Percentiles rank a stretch among this genome's conserved stretches.
Conservation (phyloP, 2,329 filamentous ascomycete species). For the Ustilaginoidea virens region DNA sequence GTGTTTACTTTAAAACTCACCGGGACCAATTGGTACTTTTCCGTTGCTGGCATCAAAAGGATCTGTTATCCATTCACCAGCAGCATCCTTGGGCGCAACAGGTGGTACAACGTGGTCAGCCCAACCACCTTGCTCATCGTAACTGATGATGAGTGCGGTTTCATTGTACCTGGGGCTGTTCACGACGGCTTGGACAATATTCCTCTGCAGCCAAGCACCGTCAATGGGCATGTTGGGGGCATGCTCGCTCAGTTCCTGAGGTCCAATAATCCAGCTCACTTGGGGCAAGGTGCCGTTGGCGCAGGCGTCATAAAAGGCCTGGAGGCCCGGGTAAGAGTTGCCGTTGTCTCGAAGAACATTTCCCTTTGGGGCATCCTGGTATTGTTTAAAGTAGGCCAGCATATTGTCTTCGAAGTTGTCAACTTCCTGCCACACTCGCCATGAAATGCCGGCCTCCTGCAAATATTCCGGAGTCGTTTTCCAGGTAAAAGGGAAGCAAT, state of each 20-base stretch:
- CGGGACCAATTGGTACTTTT: slow-evolving; percentile 13
- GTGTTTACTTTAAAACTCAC: slow-evolving; percentile 6
- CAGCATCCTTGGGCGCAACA: slow-evolving; percentile 27
- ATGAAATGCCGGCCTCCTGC: slow-evolving; percentile 29
- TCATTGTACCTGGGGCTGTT: slow-evolving; percentile 30
- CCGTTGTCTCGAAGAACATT: slow-evolving; percentile 6
- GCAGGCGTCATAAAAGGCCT: slow-evolving; percentile 32
- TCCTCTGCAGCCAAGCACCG: slow-evolving; percentile 38
- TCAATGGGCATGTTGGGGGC: slow-evolving; percentile 36
- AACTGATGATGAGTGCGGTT: slow-evolving; percentile 35
- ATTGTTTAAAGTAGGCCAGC: slow-evolving; percentile 23
- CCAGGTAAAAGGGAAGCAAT: slow-evolving; percentile 37
- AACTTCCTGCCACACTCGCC: slow-evolving; percentile 32
- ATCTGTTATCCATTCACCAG: slow-evolving; percentile 34
- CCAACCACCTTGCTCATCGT: slow-evolving; percentile 38
- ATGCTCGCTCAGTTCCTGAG: slow-evolving; percentile 28
- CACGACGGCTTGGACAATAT: slow-evolving; percentile 33
- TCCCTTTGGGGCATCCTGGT: slow-evolving; percentile 6
- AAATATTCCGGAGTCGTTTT: slow-evolving; percentile 32
- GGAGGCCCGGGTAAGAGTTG: slow-evolving; percentile 28
- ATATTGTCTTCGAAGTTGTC: slow-evolving; percentile 38
- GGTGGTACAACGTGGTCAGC: slow-evolving; percentile 35
- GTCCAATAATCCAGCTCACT: slow-evolving; percentile 35
- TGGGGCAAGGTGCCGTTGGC: slow-evolving; percentile 32
- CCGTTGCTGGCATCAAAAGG: slow-evolving; percentile 15